These are phyloP conservation scores for Plantago coronopus DNA, from an alignment of 305 asterid genomes.

Conservation along the genomic window DNA sequence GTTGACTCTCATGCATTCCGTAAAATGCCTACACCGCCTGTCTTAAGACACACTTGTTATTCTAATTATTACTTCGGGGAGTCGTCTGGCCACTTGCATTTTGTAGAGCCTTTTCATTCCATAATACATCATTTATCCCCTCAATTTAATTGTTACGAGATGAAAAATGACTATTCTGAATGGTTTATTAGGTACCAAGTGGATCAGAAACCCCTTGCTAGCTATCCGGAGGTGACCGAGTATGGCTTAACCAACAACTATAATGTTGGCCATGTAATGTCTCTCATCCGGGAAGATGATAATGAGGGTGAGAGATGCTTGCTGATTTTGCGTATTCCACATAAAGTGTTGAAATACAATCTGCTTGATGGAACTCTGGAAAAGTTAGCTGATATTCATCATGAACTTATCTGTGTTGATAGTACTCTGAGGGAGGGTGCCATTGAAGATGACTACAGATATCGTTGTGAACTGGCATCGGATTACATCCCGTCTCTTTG, in stretches of 20 bases:
- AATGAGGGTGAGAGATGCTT: background rate
- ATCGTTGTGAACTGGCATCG: no score
- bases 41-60: no score
- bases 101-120: background rate
- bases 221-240: background rate
- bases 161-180: background rate
- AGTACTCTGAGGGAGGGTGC: no score
- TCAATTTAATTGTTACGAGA: background rate
- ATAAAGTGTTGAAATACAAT: background rate
- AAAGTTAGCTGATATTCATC: background rate
- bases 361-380: conserved; percentile 1
- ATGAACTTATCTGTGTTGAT: background rate
- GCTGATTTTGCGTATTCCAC: background rate
- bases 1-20: no score
- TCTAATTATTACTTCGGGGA: no score
- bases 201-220: background rate
- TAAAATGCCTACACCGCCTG: no score
- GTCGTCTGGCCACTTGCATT: no score
- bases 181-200: background rate
- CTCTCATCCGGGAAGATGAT: background rate
- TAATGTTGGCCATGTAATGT: background rate
- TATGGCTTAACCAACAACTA: background rate
- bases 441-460: no score
- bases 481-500: no score
- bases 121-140: background rate